These are phyloP conservation scores for Barnettozyma sp. DNA, from an alignment of 805 yeast genomes.

Conservation along the genomic window DNA sequence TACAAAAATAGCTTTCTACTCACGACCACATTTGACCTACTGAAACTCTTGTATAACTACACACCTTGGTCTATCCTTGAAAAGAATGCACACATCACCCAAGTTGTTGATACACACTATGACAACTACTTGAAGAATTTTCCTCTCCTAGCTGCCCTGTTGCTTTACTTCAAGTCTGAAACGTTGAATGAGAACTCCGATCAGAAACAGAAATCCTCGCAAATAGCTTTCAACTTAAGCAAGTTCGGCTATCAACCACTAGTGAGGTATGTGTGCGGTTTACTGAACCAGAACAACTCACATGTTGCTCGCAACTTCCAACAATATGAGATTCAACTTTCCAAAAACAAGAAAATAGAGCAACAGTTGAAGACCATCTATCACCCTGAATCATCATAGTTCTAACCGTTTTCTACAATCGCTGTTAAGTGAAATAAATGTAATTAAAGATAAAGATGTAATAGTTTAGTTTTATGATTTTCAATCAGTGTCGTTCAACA, in stretches of 20 bases:
- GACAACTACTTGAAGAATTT: constrained; percentile 15
- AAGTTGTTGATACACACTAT: constrained; percentile 13
- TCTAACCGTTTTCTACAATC: too few species aligned
- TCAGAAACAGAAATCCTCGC: constrained; percentile 25
- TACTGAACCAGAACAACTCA: constrained; percentile 20
- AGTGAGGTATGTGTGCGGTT: constrained; percentile 22
- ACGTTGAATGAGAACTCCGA: constrained; percentile 24
- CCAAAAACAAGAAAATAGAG: constrained; percentile 16
- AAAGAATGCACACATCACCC: constrained; percentile 10
- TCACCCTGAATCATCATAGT: too few species aligned
- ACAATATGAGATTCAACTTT: constrained; percentile 21
- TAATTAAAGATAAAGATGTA: too few species aligned
- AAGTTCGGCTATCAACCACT: constrained; percentile 22
- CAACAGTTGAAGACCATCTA: not conserved
- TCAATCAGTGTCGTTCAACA: too few species aligned
- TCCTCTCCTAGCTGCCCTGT: constrained; percentile 19
- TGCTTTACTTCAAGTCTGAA: constrained; percentile 19
- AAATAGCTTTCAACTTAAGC: constrained; percentile 22
- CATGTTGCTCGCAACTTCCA: constrained; percentile 20
- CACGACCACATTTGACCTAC: constrained; percentile 9
- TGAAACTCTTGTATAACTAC: constrained; percentile 15
- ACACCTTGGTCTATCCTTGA: constrained; percentile 13
- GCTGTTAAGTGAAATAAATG: too few species aligned
- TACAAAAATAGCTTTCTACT: constrained; percentile 12
- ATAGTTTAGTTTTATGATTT: too few species aligned